Evolutionary conservation across 768 basidiomycete genomes (phyloP).

Genomic region (Fibroporia radiculosa): DNA sequence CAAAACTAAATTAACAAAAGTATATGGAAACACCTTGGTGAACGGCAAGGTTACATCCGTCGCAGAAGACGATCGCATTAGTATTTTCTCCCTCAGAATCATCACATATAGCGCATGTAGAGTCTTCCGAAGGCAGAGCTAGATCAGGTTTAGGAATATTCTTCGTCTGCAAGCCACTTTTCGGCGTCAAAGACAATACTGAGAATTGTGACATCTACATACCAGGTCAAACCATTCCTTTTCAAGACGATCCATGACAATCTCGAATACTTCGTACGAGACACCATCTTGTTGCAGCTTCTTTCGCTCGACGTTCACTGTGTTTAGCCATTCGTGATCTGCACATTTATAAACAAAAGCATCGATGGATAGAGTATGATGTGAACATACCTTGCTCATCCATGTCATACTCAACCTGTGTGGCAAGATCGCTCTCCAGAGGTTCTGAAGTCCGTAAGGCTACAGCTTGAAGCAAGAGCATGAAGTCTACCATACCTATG

Average conservation of each 20-base stretch:
- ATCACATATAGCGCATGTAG: constrained; percentile 94
- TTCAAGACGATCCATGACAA: constrained; percentile 95
- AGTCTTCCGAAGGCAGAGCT: constrained; percentile 89
- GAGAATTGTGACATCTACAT: constrained; percentile 14
- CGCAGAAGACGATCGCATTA: constrained; percentile 98
- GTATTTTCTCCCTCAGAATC: constrained; percentile 98
- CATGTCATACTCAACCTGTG: constrained; percentile 99
- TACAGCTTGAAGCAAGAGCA: neutral
- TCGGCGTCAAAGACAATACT: neutral
- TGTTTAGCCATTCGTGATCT: constrained; percentile 96
- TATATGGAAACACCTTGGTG: constrained; percentile 71
- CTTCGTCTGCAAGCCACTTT: constrained; percentile 57
- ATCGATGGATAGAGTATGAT: neutral
- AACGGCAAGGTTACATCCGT: constrained; percentile 98
- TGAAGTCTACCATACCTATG: constrained; percentile 52
- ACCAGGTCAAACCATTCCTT: constrained; percentile 99
- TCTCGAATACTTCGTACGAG: constrained; percentile 84
- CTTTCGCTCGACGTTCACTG: constrained; percentile 73
- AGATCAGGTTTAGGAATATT: constrained; percentile 85
- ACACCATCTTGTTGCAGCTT: constrained; percentile 66
- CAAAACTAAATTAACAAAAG: neutral
- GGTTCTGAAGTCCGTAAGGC: constrained; percentile 50
- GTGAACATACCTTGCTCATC: constrained; percentile 81
- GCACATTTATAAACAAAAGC: neutral
- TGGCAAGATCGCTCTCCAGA: constrained; percentile 82